Evolutionary conservation across 345 rosid species (phyloP).

Genomic region (Ceriops decandra): DNA sequence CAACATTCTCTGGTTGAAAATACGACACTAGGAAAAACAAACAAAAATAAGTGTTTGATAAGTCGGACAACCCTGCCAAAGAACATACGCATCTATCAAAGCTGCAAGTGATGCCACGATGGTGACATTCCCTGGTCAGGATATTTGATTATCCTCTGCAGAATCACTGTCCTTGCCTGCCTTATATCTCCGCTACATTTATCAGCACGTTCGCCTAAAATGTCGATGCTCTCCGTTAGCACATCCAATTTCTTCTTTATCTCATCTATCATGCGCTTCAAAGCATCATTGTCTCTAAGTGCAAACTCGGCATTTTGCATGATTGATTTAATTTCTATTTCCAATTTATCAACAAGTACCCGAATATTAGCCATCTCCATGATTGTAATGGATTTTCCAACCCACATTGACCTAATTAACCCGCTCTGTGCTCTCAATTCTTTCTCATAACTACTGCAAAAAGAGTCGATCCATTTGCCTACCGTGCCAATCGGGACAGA

Average conservation of each 20-base stretch:
- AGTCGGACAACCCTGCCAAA: no score
- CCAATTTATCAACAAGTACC: conserved; percentile 50
- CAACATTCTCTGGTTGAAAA: no score
- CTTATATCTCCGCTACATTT: conserved; percentile 66
- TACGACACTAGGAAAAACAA: not conserved
- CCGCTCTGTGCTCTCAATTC: conserved; percentile 52
- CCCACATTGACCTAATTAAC: conserved; percentile 41
- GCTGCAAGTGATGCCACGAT: conserved; percentile 14
- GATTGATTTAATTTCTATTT: conserved; percentile 51
- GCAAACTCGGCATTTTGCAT: conserved; percentile 54
- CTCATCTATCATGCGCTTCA: conserved; percentile 69
- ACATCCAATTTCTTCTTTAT: conserved; percentile 65
- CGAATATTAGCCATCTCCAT: conserved; percentile 66
- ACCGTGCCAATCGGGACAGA: conserved; percentile 62
- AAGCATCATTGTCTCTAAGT: conserved; percentile 40
- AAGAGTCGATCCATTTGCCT: conserved; percentile 73
- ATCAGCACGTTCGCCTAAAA: conserved; percentile 53
- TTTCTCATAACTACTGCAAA: conserved; percentile 61
- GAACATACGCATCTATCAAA: no score
- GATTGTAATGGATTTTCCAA: conserved; percentile 49
- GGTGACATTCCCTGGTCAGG: conserved; percentile 35
- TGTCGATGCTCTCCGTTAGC: conserved; percentile 54
- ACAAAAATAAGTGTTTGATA: not conserved
- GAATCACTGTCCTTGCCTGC: conserved; percentile 66
- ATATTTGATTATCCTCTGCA: conserved; percentile 52